These are phyloP conservation scores for Schoenoplectus tabernaemontani DNA, from an alignment of 202 grass and related monocot species.

Conservation along the genomic window DNA sequence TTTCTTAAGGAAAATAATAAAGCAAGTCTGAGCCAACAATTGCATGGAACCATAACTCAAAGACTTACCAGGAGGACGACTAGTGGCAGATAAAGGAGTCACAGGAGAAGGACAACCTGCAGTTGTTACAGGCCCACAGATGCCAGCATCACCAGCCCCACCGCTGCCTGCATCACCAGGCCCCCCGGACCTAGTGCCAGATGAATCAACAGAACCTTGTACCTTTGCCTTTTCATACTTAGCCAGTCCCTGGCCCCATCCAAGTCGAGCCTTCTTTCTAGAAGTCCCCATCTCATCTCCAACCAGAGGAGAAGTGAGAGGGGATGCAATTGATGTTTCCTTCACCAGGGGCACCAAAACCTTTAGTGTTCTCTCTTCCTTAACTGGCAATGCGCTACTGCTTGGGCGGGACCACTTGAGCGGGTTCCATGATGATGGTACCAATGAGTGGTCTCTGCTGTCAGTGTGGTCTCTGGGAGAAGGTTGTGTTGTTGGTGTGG, in stretches of 20 bases:
- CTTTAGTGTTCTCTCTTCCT: constrained; percentile 12
- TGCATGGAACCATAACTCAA: neutral
- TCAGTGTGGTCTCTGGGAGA: constrained; percentile 22
- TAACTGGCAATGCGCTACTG: neutral
- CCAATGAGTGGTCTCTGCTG: constrained; percentile 24
- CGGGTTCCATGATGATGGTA: constrained; percentile 25
- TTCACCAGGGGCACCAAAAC: neutral
- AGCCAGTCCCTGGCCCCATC: constrained; percentile 32
- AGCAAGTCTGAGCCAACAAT: neutral
- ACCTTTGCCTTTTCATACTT: constrained; percentile 40
- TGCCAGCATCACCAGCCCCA: constrained; percentile 8
- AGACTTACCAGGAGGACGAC: constrained; percentile 31
- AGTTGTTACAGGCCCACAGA: neutral
- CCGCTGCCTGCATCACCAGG: neutral
- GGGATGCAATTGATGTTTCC: neutral
- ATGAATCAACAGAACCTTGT: constrained; percentile 4
- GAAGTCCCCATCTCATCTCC: constrained; percentile 6
- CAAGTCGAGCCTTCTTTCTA: constrained; percentile 39
- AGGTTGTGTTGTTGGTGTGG: constrained; percentile 24
- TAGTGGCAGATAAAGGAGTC: constrained; percentile 19
- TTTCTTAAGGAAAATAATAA: constrained; percentile 4
- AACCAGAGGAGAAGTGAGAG: neutral
- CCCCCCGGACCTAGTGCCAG: constrained; percentile 4
- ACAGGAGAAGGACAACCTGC: constrained; percentile 20
- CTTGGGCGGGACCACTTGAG: constrained; percentile 34